Evolutionary conservation across 345 rosid genomes (phyloP).

Genomic region (Eucalyptus polyanthemos): DNA sequence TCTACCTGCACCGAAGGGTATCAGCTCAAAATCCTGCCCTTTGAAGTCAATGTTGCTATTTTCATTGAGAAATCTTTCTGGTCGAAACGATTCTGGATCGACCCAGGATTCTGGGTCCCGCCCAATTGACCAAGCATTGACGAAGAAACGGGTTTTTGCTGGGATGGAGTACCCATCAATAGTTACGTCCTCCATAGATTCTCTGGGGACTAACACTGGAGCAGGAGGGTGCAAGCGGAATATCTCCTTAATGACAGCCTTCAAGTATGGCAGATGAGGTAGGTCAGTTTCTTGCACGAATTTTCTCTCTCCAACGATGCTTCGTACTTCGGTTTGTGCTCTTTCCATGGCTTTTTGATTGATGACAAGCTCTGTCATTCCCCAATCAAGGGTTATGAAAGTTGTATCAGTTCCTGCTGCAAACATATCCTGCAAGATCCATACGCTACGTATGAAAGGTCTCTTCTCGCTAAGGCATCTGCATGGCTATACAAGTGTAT

Average conservation of each 20-base stretch:
- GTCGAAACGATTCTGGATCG: constrained; percentile 25
- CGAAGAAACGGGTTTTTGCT: constrained; percentile 17
- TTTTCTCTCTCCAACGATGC: constrained; percentile 13
- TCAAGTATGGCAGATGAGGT: constrained; percentile 22
- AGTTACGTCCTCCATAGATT: constrained; percentile 30
- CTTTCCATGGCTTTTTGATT: constrained; percentile 18
- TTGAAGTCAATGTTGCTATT: constrained; percentile 23
- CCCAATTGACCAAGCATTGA: constrained; percentile 34
- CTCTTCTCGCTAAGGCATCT: not conserved
- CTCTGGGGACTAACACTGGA: constrained; percentile 49
- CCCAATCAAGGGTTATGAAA: constrained; percentile 21
- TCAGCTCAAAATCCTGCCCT: constrained; percentile 37
- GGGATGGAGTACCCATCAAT: constrained; percentile 37
- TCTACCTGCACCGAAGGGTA: constrained; percentile 49
- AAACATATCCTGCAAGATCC: constrained; percentile 23
- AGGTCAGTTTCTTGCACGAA: constrained; percentile 29
- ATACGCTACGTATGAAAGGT: not conserved
- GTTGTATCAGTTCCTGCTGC: constrained; percentile 32
- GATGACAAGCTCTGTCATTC: constrained; percentile 31
- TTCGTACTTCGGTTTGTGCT: constrained; percentile 34
- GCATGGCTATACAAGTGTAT: not conserved
- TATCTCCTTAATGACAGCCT: constrained; percentile 38
- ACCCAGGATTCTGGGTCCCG: constrained; percentile 32
- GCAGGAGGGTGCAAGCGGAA: constrained; percentile 44
- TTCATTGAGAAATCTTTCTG: constrained; percentile 26